These are phyloP conservation scores for Blastocystis sp. DNA, from an alignment of 352 stramenopile genomes.

Conservation along the genomic window DNA sequence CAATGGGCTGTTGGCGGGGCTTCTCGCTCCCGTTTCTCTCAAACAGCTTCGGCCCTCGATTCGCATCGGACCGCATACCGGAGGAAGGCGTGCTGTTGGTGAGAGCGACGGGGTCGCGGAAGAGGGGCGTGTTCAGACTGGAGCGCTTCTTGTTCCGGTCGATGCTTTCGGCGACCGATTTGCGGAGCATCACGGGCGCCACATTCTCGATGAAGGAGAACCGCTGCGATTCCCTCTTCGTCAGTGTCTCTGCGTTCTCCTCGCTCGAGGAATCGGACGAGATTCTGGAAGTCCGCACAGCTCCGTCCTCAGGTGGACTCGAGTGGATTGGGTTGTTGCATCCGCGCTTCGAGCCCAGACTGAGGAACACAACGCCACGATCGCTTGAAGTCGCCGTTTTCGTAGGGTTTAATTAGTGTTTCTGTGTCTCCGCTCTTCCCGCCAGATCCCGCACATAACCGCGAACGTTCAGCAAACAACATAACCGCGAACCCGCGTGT, in stretches of 20 bases:
- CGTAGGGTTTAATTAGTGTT: neutral
- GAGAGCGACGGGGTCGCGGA: neutral
- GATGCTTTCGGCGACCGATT: neutral
- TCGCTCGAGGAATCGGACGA: neutral
- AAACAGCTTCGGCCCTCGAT: no score
- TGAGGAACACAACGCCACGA: neutral
- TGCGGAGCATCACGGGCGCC: neutral
- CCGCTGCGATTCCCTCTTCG: neutral
- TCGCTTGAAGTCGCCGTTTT: neutral
- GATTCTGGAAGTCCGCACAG: neutral
- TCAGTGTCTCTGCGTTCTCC: neutral
- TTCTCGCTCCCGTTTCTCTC: no score
- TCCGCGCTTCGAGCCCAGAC: neutral
- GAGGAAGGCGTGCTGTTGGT: neutral
- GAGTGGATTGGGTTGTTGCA: neutral
- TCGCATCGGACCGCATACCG: neutral
- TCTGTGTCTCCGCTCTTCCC: no score
- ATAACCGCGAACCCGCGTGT: neutral
- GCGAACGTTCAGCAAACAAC: no score
- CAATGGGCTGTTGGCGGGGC: neutral
- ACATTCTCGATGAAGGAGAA: constrained; percentile 30
- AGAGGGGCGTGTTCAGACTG: constrained; percentile 8
- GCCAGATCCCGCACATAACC: neutral
- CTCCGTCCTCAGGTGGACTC: neutral
- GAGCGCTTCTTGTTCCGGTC: neutral